Percentiles rank a stretch among this genome's conserved stretches.
phyloP scores from a whole-genome alignment of 257 asterid species.

The Gynochthodes officinalis region DNA sequence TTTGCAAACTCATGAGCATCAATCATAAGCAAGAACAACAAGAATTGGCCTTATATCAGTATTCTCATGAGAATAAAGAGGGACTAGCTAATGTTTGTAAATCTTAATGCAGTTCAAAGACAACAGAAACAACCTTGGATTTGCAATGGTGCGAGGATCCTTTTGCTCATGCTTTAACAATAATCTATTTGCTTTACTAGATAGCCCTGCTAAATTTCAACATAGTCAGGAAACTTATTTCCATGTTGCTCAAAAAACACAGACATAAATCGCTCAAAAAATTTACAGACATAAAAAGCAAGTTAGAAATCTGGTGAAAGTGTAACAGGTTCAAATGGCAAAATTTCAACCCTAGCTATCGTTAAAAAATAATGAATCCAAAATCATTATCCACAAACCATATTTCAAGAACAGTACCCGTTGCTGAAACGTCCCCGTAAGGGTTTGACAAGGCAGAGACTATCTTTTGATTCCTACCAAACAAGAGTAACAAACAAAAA shows the following conservation, averaged over 20 bases:
- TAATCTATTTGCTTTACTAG: constrained; percentile 36
- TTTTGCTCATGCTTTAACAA: constrained; percentile 45
- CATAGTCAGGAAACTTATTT: constrained; percentile 13
- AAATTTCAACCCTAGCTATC: too few species aligned
- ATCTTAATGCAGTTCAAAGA: constrained; percentile 14
- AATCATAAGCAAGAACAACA: not conserved
- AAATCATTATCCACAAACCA: not conserved
- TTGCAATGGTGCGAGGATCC: constrained; percentile 27
- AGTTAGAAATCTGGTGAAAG: not conserved
- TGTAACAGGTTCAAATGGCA: not conserved
- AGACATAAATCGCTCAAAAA: not conserved
- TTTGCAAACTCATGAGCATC: not conserved
- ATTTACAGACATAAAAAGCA: not conserved
- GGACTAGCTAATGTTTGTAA: not conserved
- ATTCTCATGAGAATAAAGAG: not conserved
- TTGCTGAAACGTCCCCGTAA: constrained; percentile 44
- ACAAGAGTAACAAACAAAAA: not conserved
- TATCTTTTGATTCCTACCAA: constrained; percentile 40
- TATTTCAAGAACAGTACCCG: constrained; percentile 37
- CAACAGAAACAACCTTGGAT: constrained; percentile 47
- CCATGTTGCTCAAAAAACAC: not conserved
- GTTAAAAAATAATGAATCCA: not conserved
- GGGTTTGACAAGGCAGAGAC: constrained; percentile 49
- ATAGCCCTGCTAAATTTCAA: constrained; percentile 50
- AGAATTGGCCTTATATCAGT: not conserved